Percentiles rank a stretch among this genome's conserved stretches.
These are phyloP conservation scores for Mytilinidion resinicola DNA, from an alignment of 495 filamentous ascomycete genomes.

Conservation along the genomic window DNA sequence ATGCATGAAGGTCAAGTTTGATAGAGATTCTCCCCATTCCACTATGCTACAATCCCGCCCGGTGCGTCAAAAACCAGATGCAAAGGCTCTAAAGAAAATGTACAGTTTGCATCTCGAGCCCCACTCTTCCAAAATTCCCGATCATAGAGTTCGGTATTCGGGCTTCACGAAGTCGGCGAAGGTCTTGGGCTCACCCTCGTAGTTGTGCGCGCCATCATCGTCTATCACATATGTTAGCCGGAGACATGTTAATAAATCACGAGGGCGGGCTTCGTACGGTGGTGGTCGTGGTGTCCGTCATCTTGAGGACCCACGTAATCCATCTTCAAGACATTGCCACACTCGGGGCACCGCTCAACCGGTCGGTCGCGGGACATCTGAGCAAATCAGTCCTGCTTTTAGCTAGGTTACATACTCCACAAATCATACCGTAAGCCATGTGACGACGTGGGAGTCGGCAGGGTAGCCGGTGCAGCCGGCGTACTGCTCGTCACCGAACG, in stretches of 20 bases:
- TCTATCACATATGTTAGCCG: constrained; percentile 4
- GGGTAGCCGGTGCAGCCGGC: constrained; percentile 92
- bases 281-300: constrained; percentile 45
- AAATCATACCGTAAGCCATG: constrained; percentile 76
- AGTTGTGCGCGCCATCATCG: constrained; percentile 33
- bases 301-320: constrained; percentile 76
- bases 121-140: constrained; percentile 1
- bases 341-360: constrained; percentile 88
- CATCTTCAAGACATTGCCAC: constrained; percentile 92
- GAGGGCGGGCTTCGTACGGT: constrained; percentile 18
- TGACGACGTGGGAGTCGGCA: constrained; percentile 80
- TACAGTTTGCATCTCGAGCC: constrained; percentile 15
- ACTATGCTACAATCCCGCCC: constrained; percentile 25
- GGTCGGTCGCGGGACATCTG: constrained; percentile 86
- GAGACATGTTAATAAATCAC: not conserved
- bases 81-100: not conserved
- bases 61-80: not conserved
- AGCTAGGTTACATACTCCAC: not conserved
- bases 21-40: not conserved
- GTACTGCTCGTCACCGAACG: constrained; percentile 92
- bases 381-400: constrained; percentile 6
- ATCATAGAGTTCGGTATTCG: constrained; percentile 65
- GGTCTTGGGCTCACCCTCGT: constrained; percentile 73
- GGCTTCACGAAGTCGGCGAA: constrained; percentile 90
- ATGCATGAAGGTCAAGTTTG: too few species aligned